Conservation (phyloP, 1,139 yeast genomes). For the Kodamaea sp. region DNA sequence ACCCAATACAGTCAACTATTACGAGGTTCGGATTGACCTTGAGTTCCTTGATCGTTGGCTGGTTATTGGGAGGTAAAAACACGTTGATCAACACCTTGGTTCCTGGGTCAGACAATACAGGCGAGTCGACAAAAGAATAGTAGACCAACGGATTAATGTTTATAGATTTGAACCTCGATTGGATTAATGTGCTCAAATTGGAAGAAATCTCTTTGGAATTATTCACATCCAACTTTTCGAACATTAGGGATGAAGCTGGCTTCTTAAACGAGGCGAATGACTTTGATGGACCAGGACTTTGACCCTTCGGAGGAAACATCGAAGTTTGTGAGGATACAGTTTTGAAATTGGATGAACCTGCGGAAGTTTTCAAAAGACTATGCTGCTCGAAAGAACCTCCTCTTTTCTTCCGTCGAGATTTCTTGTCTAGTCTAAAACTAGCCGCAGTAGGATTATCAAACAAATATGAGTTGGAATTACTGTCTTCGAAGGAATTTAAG, state of each 20-base stretch:
- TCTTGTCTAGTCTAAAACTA: constrained; percentile 14
- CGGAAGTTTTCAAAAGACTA: constrained; percentile 15
- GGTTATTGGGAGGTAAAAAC: constrained; percentile 38
- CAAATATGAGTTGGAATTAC: constrained; percentile 21
- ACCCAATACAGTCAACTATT: constrained; percentile 68
- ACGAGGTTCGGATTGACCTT: constrained; percentile 47
- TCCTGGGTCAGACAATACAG: constrained; percentile 5
- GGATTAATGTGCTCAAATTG: constrained; percentile 44
- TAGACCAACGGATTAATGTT: constrained; percentile 53
- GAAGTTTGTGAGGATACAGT: constrained; percentile 10
- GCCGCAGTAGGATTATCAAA: constrained; percentile 15
- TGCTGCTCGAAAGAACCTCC: constrained; percentile 21
- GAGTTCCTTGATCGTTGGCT: constrained; percentile 33
- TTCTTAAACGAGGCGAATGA: constrained; percentile 4
- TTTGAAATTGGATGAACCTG: constrained; percentile 7
- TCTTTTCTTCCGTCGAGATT: constrained; percentile 21
- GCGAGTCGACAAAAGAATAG: constrained; percentile 49
- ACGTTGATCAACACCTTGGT: constrained; percentile 30
- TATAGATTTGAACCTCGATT: constrained; percentile 34
- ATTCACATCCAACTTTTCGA: constrained; percentile 25
- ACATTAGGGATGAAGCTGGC: constrained; percentile 17
- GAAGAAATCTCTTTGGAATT: constrained; percentile 17
- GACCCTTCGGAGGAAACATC: constrained; percentile 1
- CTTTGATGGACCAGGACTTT: constrained; percentile 3
- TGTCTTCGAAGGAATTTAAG: constrained; percentile 25